phyloP scores from a whole-genome alignment of 208 protist species.

The Acanthamoeba healyi region DNA sequence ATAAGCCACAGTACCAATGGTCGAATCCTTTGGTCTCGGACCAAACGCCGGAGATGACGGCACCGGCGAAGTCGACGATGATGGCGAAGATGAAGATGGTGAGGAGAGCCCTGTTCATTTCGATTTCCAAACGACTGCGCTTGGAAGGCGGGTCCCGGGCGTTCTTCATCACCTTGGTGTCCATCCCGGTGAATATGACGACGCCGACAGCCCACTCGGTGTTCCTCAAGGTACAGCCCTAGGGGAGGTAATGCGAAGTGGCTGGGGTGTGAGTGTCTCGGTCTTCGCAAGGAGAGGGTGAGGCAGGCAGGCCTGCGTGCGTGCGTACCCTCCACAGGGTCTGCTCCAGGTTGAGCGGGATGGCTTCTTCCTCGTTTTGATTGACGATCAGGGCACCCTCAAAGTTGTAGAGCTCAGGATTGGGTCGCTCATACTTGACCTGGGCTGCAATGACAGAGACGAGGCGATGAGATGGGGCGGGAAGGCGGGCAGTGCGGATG shows the following conservation, averaged over 20 bases:
- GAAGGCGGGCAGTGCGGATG: too few species aligned
- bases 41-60: conserved; percentile 75
- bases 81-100: conserved; percentile 84
- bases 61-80: conserved; percentile 77
- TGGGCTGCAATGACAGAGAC: background rate
- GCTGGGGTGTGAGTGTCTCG: background rate
- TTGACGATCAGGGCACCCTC: conserved; percentile 55
- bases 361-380: conserved; percentile 22
- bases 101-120: conserved; percentile 83
- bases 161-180: conserved; percentile 89
- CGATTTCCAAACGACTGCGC: conserved; percentile 79
- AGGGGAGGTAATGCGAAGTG: too few species aligned
- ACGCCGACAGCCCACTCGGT: conserved; percentile 83
- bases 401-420: conserved; percentile 77
- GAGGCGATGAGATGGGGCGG: background rate
- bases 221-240: conserved; percentile 83
- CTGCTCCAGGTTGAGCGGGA: conserved; percentile 65
- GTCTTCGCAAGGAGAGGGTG: background rate
- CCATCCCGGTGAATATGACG: conserved; percentile 87
- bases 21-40: conserved; percentile 32
- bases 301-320: too few species aligned
- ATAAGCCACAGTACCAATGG: conserved; percentile 15
- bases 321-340: conserved; percentile 67
- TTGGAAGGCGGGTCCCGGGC: conserved; percentile 82
- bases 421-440: conserved; percentile 78